A percentile compares a stretch with the other conserved stretches of the same genome.
These are phyloP conservation scores for Mycena venus DNA, from an alignment of 768 basidiomycete species.

Conservation along the genomic window DNA sequence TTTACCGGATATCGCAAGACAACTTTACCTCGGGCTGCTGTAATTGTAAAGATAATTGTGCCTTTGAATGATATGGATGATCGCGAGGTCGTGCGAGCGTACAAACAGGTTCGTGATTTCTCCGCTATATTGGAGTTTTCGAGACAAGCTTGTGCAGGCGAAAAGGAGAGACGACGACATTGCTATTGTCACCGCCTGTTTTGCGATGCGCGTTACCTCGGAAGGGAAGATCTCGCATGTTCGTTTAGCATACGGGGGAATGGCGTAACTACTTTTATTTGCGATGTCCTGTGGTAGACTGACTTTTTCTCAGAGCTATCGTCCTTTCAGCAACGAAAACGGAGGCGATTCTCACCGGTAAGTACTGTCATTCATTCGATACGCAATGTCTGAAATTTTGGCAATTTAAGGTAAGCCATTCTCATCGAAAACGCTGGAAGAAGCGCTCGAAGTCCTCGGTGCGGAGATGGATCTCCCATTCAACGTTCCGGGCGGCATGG, in stretches of 20 bases:
- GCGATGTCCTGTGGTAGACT: neutral
- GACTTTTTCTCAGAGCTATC: slow-evolving; percentile 14
- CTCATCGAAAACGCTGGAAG: slow-evolving; percentile 28
- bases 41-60: slow-evolving; percentile 35
- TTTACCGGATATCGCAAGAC: slow-evolving; percentile 37
- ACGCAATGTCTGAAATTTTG: neutral
- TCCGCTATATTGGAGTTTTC: neutral
- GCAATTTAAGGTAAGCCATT: slow-evolving; percentile 22
- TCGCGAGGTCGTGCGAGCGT: slow-evolving; percentile 33
- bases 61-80: slow-evolving; percentile 30
- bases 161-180: slow-evolving; percentile 37
- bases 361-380: neutral
- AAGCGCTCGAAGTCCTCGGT: slow-evolving; percentile 31
- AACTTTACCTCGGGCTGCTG: slow-evolving; percentile 27
- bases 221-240: slow-evolving; percentile 30
- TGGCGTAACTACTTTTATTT: slow-evolving; percentile 24
- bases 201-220: slow-evolving; percentile 27
- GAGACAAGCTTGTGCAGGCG: slow-evolving; percentile 7
- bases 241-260: slow-evolving; percentile 34
- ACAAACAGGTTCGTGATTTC: slow-evolving; percentile 29
- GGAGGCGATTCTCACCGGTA: slow-evolving; percentile 26
- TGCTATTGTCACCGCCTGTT: slow-evolving; percentile 35
- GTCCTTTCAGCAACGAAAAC: slow-evolving; percentile 30
- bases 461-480: slow-evolving; percentile 34
- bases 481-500: slow-evolving; percentile 36